Evolutionary conservation across 169 alveolate genomes (phyloP).

Genomic region (Besnoitia besnoiti): DNA sequence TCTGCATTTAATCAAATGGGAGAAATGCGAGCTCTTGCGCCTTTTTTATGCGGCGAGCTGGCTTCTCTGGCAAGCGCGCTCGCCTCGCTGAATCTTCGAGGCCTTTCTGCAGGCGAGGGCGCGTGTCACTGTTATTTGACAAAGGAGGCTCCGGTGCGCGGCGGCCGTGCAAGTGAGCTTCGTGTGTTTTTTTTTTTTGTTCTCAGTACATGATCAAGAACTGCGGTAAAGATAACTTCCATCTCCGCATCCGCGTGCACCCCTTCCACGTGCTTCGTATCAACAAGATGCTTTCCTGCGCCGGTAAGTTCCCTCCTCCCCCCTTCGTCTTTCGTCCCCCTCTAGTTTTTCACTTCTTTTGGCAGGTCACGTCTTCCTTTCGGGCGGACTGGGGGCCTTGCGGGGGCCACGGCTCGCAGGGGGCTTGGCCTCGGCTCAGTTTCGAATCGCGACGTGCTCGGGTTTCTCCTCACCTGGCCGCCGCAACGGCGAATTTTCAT

Average conservation of each 20-base stretch:
- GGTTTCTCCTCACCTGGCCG: neutral
- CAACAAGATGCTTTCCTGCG: constrained; percentile 99
- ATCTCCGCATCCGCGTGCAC: constrained; percentile 97
- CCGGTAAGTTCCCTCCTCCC: constrained; percentile 81
- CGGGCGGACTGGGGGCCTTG: too few species aligned
- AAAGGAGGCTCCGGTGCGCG: too few species aligned
- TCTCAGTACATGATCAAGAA: constrained; percentile 93
- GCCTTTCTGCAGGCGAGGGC: too few species aligned
- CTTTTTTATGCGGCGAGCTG: too few species aligned
- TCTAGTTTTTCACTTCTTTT: neutral
- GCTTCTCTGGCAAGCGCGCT: too few species aligned
- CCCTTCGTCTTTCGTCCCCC: neutral
- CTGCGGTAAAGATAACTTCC: constrained; percentile 98
- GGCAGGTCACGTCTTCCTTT: too few species aligned
- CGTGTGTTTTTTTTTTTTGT: neutral
- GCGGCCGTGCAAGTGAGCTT: neutral
- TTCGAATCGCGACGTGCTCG: neutral
- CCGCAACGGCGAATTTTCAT: neutral
- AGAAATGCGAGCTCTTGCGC: too few species aligned
- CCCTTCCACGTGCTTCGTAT: constrained; percentile 99
- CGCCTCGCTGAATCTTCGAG: too few species aligned
- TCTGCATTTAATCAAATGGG: too few species aligned
- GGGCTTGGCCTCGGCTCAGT: too few species aligned
- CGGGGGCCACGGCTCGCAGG: too few species aligned
- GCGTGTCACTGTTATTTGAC: too few species aligned